Percentiles rank a stretch among this genome's conserved stretches.
Conservation (phyloP, 768 basidiomycete species). For the Mycena rosella region DNA sequence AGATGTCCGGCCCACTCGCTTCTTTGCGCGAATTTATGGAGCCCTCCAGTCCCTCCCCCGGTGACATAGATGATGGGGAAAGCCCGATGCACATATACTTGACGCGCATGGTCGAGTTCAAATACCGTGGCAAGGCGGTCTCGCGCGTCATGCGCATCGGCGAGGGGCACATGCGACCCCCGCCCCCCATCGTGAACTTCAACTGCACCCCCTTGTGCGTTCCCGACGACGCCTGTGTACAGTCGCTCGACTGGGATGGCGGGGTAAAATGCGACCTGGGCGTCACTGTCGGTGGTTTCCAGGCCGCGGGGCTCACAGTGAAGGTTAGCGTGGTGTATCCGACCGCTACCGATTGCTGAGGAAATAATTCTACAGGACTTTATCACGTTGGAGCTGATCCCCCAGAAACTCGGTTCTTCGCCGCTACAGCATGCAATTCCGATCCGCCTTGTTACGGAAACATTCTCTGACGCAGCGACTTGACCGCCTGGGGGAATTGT, state of each 20-base stretch:
- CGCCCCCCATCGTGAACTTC: conserved; percentile 13
- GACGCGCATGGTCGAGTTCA: conserved; percentile 7
- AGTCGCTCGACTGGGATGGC: conserved; percentile 21
- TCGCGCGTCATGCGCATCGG: conserved; percentile 10
- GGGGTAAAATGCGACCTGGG: neutral
- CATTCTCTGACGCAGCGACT: conserved; percentile 4
- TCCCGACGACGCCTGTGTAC: neutral
- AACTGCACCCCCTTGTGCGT: conserved; percentile 4
- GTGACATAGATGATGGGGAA: neutral
- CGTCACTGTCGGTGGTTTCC: conserved; percentile 22
- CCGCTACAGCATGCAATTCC: conserved; percentile 28
- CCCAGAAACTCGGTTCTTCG: neutral
- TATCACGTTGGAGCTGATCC: conserved; percentile 17
- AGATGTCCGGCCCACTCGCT: conserved; percentile 3
- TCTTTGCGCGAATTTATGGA: conserved; percentile 17
- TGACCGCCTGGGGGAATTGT: conserved; percentile 6
- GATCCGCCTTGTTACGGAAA: conserved; percentile 29
- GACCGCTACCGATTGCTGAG: neutral
- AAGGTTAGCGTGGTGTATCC: conserved; percentile 1
- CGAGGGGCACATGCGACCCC: conserved; percentile 10
- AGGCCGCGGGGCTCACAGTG: conserved; percentile 22
- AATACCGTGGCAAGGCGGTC: neutral
- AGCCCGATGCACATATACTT: neutral
- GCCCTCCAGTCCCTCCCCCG: neutral
- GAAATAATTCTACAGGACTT: conserved; percentile 18